These are phyloP conservation scores for Alisma plantagoaquatica DNA, from an alignment of 106 monocot genomes.

Conservation along the genomic window DNA sequence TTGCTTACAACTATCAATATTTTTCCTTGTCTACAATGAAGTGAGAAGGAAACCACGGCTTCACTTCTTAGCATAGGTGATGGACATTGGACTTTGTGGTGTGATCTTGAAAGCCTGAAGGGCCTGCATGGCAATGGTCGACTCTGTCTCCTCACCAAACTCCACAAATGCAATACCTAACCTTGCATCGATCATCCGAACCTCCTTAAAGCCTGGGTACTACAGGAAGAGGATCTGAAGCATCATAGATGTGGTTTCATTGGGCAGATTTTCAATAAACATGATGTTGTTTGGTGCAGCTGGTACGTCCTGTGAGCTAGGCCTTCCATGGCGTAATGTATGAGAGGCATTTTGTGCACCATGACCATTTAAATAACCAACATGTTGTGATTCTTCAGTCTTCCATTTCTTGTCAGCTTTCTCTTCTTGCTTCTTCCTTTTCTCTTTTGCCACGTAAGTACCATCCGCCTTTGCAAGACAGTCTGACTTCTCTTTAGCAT, in stretches of 20 bases:
- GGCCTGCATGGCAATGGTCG: slow-evolving; percentile 82
- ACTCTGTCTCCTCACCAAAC: slow-evolving; percentile 69
- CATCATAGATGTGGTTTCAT: slow-evolving; percentile 93
- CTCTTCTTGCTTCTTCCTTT: slow-evolving; percentile 91
- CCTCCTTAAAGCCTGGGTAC: slow-evolving; percentile 91
- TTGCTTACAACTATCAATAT: too few species aligned
- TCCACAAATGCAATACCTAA: slow-evolving; percentile 96
- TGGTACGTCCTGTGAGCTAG: slow-evolving; percentile 30
- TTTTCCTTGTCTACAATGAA: too few species aligned
- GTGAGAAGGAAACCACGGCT: too few species aligned
- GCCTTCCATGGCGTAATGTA: slow-evolving; percentile 27
- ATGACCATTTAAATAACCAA: slow-evolving; percentile 11
- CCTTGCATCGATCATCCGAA: slow-evolving; percentile 86
- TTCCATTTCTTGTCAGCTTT: slow-evolving; percentile 85
- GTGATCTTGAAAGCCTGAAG: slow-evolving; percentile 95
- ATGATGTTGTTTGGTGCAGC: slow-evolving; percentile 88
- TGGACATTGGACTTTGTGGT: slow-evolving; percentile 81
- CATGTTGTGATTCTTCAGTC: slow-evolving; percentile 49
- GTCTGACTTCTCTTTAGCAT: slow-evolving; percentile 93
- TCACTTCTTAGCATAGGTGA: slow-evolving; percentile 89
- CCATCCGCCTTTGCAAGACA: slow-evolving; percentile 92
- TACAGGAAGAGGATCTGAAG: slow-evolving; percentile 90
- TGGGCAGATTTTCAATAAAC: slow-evolving; percentile 86
- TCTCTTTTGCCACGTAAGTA: slow-evolving; percentile 64
- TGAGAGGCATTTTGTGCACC: slow-evolving; percentile 31